Evolutionary conservation across 306 rosid species (phyloP), one percentile per base, ranked within the genome.

Genomic region (Clitoria ternatea): DNA sequence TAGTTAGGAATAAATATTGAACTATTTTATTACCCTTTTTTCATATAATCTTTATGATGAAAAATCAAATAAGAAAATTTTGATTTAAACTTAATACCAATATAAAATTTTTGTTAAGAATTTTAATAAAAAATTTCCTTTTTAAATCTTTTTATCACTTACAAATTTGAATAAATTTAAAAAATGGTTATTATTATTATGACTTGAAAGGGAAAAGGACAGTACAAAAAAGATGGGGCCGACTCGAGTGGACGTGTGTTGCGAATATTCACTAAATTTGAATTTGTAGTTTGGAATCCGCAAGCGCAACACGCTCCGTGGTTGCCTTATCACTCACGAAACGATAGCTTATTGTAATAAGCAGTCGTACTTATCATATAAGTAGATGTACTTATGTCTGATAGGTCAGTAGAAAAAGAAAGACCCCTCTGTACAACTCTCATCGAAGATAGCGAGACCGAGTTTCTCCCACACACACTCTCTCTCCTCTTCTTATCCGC

Each of bases 381-480:
- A 13, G 7, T 0, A 0, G 0, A 0, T 0, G 0, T 0, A 36
- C 72, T 66, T 83, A 81, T 88, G 63, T 66, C 84, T 82, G 89
- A 84, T 77, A 62, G 75, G 88, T 75, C 82, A 56, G 87, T 87
- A 70, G 80, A 80, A 78, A 76, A 75, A 55, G 83, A 61, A 67
- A 85, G 81, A 69, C 78, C 64, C 56, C 80, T 18, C 47, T 77
- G 82, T 74, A 80, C 80, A 81, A 69, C 61, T 87, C 93, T 87
- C 93, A 82, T 90, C 88, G 86, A 80, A 87, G 88, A 83, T 81
- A 76, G 91, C 88, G 89, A 86, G 90, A 76, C 88, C 79, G 11
- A 80, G 86, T 82, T 79, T 70, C 78, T 77, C 29, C 32, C n/a
- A n/a, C n/a, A 14, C 14, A 69, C 61, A 18, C 75, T 73, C 72